Percentiles rank a stretch among this genome's conserved stretches.
phyloP scores from a whole-genome alignment of 176 grass and related monocot genomes.

The Rhynchospora pubera region DNA sequence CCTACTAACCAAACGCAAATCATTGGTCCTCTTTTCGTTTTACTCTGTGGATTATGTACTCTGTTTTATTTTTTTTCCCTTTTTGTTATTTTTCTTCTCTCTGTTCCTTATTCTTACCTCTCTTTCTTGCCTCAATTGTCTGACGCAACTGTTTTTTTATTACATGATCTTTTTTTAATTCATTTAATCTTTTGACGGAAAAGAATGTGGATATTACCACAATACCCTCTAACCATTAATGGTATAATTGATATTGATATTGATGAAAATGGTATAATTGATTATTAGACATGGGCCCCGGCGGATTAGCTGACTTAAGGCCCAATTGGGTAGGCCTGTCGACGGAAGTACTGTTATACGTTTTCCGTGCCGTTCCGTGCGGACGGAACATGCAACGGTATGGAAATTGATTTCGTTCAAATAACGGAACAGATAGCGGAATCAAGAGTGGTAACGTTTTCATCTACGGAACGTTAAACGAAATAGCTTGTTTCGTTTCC shows the following conservation, averaged over 20 bases:
- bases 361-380: too few relatives aligned
- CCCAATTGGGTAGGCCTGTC: not conserved
- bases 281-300: not conserved
- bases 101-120: not conserved
- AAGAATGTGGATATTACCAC: not conserved
- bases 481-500: not conserved
- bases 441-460: not conserved
- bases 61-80: conserved; percentile 6
- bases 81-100: not conserved
- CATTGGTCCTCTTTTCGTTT: conserved; percentile 4
- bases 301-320: not conserved
- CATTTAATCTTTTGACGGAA: not conserved
- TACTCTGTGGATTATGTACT: not conserved
- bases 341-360: too few relatives aligned
- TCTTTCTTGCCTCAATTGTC: not conserved
- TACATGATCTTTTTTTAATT: not conserved
- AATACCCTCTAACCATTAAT: not conserved
- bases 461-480: not conserved
- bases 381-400: too few relatives aligned
- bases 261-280: too few relatives aligned
- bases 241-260: not conserved
- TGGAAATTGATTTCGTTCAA: not conserved
- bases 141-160: not conserved
- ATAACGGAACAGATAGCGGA: not conserved
- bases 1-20: not conserved